phyloP scores from a whole-genome alignment of 2,329 filamentous ascomycete species.

The Drechslerella stenobrocha region DNA sequence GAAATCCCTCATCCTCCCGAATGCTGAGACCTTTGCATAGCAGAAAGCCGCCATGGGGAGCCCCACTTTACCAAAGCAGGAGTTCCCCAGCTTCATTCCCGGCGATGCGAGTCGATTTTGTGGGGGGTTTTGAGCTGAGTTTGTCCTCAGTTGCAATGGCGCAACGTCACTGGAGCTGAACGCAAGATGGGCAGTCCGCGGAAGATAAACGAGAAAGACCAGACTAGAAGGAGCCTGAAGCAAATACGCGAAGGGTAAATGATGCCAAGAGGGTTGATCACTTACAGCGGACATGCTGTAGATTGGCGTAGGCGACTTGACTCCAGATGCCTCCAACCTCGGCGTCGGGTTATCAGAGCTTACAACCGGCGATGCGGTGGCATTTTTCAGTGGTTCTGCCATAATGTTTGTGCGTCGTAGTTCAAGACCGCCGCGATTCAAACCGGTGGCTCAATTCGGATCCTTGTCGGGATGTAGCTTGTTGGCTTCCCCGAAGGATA shows the following conservation, averaged over 20 bases:
- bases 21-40: slow-evolving; percentile 3
- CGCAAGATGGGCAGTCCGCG: slow-evolving; percentile 15
- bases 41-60: slow-evolving; percentile 24
- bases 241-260: background rate
- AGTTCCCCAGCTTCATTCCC: slow-evolving; percentile 20
- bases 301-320: slow-evolving; percentile 43
- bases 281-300: slow-evolving; percentile 48
- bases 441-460: too few relatives aligned
- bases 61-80: slow-evolving; percentile 32
- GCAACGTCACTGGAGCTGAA: slow-evolving; percentile 22
- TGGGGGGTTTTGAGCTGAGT: slow-evolving; percentile 12
- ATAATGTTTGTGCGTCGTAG: too few relatives aligned
- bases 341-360: slow-evolving; percentile 26
- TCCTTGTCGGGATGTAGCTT: too few relatives aligned
- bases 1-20: slow-evolving; percentile 42
- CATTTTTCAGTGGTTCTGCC: slow-evolving; percentile 28
- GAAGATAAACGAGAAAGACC: slow-evolving; percentile 13
- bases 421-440: too few relatives aligned
- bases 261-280: slow-evolving; percentile 1
- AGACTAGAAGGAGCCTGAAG: background rate
- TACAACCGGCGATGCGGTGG: slow-evolving; percentile 16
- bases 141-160: slow-evolving; percentile 10
- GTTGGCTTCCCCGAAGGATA: too few relatives aligned
- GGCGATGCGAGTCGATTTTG: slow-evolving; percentile 13
- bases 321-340: slow-evolving; percentile 42